A percentile compares a stretch with the other conserved stretches of the same genome.
phyloP scores from a whole-genome alignment of 768 basidiomycete species.

The Dioszegia hungarica region DNA sequence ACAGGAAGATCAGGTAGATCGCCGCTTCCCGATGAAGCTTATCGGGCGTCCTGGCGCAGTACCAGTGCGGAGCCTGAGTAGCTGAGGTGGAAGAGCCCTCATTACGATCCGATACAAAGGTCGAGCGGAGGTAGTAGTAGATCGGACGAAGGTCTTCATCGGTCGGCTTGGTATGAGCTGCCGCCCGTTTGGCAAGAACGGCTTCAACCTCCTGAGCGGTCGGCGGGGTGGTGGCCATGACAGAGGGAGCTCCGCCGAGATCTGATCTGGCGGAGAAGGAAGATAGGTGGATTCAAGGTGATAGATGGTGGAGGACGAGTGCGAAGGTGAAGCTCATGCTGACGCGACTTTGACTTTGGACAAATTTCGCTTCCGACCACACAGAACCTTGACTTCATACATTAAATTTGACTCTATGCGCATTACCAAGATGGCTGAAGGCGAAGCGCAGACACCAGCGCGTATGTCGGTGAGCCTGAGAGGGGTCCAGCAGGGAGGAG shows the following conservation, averaged over 20 bases:
- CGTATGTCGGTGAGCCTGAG: no score
- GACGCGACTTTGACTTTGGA: background rate
- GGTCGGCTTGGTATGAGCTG: conserved; percentile 26
- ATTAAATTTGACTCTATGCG: no score
- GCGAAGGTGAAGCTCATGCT: no score
- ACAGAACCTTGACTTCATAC: no score
- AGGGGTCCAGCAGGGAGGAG: no score
- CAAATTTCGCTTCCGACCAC: background rate
- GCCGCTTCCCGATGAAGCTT: conserved; percentile 61
- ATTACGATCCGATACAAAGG: conserved; percentile 4
- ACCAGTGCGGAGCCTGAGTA: conserved; percentile 61
- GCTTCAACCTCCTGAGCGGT: conserved; percentile 23
- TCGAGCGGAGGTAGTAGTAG: conserved; percentile 28
- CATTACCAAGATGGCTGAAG: no score
- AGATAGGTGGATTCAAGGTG: background rate
- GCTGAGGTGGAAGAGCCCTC: conserved; percentile 9
- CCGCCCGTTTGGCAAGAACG: conserved; percentile 31
- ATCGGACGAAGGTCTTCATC: conserved; percentile 34
- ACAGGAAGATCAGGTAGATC: conserved; percentile 72
- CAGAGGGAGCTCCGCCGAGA: no score
- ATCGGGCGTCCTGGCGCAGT: conserved; percentile 61
- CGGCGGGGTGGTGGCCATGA: background rate
- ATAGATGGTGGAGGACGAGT: background rate
- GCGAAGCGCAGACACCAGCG: no score
- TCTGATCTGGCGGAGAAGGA: background rate